phyloP scores from a whole-genome alignment of 179 eudicot genomes.

The Spergularia azorica region DNA sequence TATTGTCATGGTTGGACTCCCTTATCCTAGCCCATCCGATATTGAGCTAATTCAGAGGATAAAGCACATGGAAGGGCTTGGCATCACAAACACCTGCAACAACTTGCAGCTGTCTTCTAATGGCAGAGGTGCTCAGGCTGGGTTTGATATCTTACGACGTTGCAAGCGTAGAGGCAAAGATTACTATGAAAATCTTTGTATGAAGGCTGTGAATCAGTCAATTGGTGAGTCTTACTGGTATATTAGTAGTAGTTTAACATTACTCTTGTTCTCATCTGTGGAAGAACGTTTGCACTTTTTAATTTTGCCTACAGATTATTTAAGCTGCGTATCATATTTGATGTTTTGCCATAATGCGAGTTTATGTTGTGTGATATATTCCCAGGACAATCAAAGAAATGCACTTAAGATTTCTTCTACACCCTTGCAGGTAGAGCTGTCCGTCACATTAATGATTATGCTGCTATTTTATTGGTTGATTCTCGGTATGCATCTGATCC shows the following conservation, averaged over 20 bases:
- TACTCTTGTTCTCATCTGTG: neutral
- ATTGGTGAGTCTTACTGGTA: slow-evolving; percentile 58
- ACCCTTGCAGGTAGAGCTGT: slow-evolving; percentile 76
- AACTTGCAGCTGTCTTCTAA: slow-evolving; percentile 15
- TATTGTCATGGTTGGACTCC: slow-evolving; percentile 93
- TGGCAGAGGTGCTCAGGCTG: slow-evolving; percentile 52
- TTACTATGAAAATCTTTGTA: slow-evolving; percentile 95
- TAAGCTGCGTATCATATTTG: neutral
- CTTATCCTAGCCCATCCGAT: slow-evolving; percentile 94
- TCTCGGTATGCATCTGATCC: slow-evolving; percentile 72
- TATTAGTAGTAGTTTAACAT: neutral
- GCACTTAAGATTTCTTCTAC: neutral
- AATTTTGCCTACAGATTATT: neutral
- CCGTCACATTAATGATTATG: slow-evolving; percentile 85
- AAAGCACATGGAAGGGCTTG: slow-evolving; percentile 86
- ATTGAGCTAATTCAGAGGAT: slow-evolving; percentile 82
- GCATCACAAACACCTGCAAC: slow-evolving; percentile 28
- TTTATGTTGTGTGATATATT: neutral
- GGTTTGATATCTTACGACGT: slow-evolving; percentile 69
- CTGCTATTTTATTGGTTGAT: slow-evolving; percentile 88
- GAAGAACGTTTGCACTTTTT: neutral
- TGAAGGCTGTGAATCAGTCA: slow-evolving; percentile 98
- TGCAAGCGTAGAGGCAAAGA: slow-evolving; percentile 83
- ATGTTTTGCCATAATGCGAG: neutral
- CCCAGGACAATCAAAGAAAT: neutral